Conservation (phyloP, 2,329 filamentous ascomycete species). For the Ophiostoma ulmi region DNA sequence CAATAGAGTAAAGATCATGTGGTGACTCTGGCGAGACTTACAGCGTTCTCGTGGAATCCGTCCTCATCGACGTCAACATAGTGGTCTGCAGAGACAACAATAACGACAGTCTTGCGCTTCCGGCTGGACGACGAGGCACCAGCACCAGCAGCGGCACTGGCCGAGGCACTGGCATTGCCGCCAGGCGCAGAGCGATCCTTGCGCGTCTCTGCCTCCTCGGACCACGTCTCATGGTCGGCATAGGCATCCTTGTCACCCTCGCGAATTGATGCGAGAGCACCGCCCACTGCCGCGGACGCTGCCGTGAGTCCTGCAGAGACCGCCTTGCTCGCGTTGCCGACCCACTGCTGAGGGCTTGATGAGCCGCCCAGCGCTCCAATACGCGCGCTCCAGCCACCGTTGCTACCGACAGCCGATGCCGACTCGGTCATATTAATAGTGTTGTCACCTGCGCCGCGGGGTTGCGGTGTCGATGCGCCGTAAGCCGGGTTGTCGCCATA, state of each 20-base stretch:
- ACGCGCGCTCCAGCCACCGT: slow-evolving; percentile 62
- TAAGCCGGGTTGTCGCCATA: slow-evolving; percentile 50
- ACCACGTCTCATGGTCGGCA: slow-evolving; percentile 86
- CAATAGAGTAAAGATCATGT: not conserved
- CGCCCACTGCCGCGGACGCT: slow-evolving; percentile 75
- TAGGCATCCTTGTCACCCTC: slow-evolving; percentile 78
- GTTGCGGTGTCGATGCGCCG: slow-evolving; percentile 36
- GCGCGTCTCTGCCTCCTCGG: slow-evolving; percentile 75
- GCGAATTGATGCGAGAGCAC: slow-evolving; percentile 73
- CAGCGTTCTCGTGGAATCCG: slow-evolving; percentile 70
- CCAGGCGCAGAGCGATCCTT: slow-evolving; percentile 31
- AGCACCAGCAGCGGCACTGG: not conserved
- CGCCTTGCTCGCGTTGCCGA: slow-evolving; percentile 75
- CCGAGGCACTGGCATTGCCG: not conserved
- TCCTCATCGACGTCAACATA: slow-evolving; percentile 55
- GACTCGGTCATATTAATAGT: slow-evolving; percentile 22
- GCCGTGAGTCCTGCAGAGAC: slow-evolving; percentile 78
- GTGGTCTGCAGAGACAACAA: slow-evolving; percentile 79
- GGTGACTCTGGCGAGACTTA: slow-evolving; percentile 45
- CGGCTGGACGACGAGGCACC: slow-evolving; percentile 26
- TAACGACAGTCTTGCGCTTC: slow-evolving; percentile 71
- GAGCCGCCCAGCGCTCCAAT: slow-evolving; percentile 78
- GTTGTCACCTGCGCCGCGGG: slow-evolving; percentile 29
- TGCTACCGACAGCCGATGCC: slow-evolving; percentile 38
- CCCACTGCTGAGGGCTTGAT: slow-evolving; percentile 81